Base-by-base conservation (phyloP, 2,329 filamentous ascomycete species). In the Fusarium odoratissimum region DNA sequence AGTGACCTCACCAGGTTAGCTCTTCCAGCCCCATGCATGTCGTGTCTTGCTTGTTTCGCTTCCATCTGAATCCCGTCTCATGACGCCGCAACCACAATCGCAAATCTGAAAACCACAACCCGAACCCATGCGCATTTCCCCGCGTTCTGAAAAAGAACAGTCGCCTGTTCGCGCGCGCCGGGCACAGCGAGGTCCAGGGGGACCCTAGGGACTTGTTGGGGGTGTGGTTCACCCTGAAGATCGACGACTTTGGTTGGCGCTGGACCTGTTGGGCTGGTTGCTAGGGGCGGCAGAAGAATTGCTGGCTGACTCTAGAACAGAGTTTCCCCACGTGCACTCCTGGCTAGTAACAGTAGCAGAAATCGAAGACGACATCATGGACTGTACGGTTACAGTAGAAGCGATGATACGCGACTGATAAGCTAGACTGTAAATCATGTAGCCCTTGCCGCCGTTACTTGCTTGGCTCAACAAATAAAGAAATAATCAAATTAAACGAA, bases 91-190 rank as follows among this genome's bases (percentile, higher is more conserved):
- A 41, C 19, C 49, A 35, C 46, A 46, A 45, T 42, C 25, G 37
- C 44, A 63, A 23, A 67, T 42, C 19, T 40, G 45, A 52, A 33
- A 60, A 44, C 16, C 58, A 30, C 42, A 68, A 42, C 42, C 65
- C 37, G 25, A 74, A 74, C 71, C 71, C 71, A 73, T 73, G 71
- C 64, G 38, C 37, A 55, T 63, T 73, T 74, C 71, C 71, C 71
- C 71, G 71, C 71, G 71, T 73, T 73, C 67, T 66, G 35, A 49
- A 51, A 44, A 44, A 54, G 41, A 71, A 68, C 67, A 70, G 52
- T 71, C 54, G 59, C 63, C 59, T 68, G 67, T 57, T 73, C 37
- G 62, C 48, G 16, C 42, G 71, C 64, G 65, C 70, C 52, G 56
- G 69, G 69, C 67, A 48, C 71, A 68, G 51, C 51, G 41, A 63